phyloP scores from a whole-genome alignment of 2,329 filamentous ascomycete species.

The Xylariomycetidae sp. region DNA sequence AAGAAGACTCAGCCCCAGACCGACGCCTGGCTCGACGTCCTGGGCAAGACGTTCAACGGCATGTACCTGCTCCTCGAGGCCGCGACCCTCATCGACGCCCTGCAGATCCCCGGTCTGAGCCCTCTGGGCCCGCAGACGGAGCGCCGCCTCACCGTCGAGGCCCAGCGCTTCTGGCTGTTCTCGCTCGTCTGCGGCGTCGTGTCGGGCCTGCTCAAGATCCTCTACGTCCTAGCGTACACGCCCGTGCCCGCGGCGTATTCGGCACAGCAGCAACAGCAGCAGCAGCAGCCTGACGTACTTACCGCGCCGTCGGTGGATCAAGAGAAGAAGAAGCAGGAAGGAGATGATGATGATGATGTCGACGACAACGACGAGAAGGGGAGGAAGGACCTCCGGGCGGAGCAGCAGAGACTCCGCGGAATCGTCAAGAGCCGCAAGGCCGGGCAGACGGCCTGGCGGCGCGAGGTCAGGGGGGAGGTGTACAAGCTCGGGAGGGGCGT shows the following conservation, averaged over 20 bases:
- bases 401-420: slow-evolving; percentile 31
- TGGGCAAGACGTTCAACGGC: slow-evolving; percentile 56
- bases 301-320: not conserved
- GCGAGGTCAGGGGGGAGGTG: slow-evolving; percentile 25
- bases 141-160: slow-evolving; percentile 49
- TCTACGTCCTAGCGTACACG: slow-evolving; percentile 30
- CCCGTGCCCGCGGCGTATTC: slow-evolving; percentile 29
- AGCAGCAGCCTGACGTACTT: not conserved
- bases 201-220: slow-evolving; percentile 36
- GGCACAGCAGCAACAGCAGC: slow-evolving; percentile 21
- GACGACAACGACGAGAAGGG: slow-evolving; percentile 8
- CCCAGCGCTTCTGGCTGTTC: slow-evolving; percentile 67
- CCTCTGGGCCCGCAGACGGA: slow-evolving; percentile 49
- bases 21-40: slow-evolving; percentile 47
- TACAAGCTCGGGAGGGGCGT: slow-evolving; percentile 41
- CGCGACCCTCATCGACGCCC: slow-evolving; percentile 53
- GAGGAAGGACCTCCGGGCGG: slow-evolving; percentile 20
- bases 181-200: slow-evolving; percentile 49
- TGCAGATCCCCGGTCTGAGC: slow-evolving; percentile 38
- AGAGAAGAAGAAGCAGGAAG: not conserved
- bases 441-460: slow-evolving; percentile 26
- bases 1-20: slow-evolving; percentile 16
- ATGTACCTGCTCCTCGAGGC: slow-evolving; percentile 64
- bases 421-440: slow-evolving; percentile 29
- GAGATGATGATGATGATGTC: not conserved